Evolutionary conservation across 2,329 filamentous ascomycete species (phyloP), one percentile per base, ranked within the genome.

Genomic region (Aspergillus niger): DNA sequence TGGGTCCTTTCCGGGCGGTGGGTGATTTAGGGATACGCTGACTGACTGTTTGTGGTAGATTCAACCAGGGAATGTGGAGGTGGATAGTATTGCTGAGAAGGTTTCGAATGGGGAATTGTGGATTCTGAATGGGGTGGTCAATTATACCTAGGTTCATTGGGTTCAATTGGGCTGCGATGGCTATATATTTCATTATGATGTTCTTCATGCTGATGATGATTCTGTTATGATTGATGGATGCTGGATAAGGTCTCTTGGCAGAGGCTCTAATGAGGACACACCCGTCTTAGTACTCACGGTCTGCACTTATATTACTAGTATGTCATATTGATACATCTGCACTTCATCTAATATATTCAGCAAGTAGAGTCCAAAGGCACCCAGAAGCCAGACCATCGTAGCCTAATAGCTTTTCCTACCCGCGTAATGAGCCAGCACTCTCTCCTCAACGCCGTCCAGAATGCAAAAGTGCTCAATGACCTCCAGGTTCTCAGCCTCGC

Each of bases 401-500:
- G 15, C 13, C 15, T 51, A 55, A 48, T 50, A 51, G 11, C 26
- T 51, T 50, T 48, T 30, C 20, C 50, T 51, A 15, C 67, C 63
- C 32, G 67, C 73, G 66, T 74, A 70, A 52, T 77, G 79, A 72
- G 83, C 83, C 70, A 98, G 80, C 61, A 99, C 80, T 73, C 95
- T 87, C 72, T 92, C 86, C 80, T 97, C 93, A 60, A 97, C 89
- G 17, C 90, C 90, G 69, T 96, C 91, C 61, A 98, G 80, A 64
- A 97, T 91, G 70, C 91, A 97, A 74, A 92, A 91, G 77, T 98
- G 94, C 75, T 97, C 93, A 71, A 96, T 85, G 24, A 99, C 95
- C 69, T 96, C 93, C 64, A 99, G 78, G 77, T 99, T 99, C 83
- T 99, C 95, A 2, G 91, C 91, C 80, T 99, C 95, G 50, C 83